These are phyloP conservation scores for Aureobasidium sp. DNA, from an alignment of 2,329 filamentous ascomycete genomes.

Conservation along the genomic window DNA sequence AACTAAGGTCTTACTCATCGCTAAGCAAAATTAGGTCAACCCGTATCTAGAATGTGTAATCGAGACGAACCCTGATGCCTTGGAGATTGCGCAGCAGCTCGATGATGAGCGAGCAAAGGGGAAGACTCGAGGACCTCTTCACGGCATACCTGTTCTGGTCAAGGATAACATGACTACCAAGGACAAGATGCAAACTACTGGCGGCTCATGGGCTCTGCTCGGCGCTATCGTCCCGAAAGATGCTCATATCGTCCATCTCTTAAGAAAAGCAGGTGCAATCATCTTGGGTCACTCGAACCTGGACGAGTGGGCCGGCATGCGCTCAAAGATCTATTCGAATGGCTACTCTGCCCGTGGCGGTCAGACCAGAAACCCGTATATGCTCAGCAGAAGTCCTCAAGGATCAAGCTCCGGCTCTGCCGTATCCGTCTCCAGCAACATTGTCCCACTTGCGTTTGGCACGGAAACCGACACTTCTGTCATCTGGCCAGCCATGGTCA, in stretches of 20 bases:
- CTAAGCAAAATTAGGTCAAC: conserved; percentile 6
- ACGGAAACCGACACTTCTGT: conserved; percentile 22
- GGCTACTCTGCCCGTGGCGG: conserved; percentile 19
- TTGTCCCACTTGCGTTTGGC: conserved; percentile 16
- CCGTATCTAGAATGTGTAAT: conserved; percentile 16
- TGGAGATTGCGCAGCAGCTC: conserved; percentile 32
- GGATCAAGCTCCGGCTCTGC: conserved; percentile 18
- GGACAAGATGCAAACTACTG: conserved; percentile 20
- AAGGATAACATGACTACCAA: conserved; percentile 30
- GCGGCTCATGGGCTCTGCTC: conserved; percentile 19
- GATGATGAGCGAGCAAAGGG: conserved; percentile 34
- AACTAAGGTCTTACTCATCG: neutral
- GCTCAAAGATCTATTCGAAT: conserved; percentile 14
- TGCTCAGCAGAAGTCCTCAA: conserved; percentile 10
- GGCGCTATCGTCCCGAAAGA: conserved; percentile 16
- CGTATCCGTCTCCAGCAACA: conserved; percentile 16
- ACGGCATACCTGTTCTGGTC: conserved; percentile 37
- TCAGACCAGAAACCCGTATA: conserved; percentile 17
- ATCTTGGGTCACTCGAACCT: conserved; percentile 19
- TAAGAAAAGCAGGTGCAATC: conserved; percentile 18
- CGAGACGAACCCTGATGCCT: conserved; percentile 14
- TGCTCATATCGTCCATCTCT: conserved; percentile 15
- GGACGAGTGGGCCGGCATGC: conserved; percentile 18
- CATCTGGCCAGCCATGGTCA: conserved; percentile 17
- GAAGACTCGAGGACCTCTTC: conserved; percentile 31